These are phyloP conservation scores for Podospora fimiseda DNA, from an alignment of 495 filamentous ascomycete genomes.

Conservation along the genomic window DNA sequence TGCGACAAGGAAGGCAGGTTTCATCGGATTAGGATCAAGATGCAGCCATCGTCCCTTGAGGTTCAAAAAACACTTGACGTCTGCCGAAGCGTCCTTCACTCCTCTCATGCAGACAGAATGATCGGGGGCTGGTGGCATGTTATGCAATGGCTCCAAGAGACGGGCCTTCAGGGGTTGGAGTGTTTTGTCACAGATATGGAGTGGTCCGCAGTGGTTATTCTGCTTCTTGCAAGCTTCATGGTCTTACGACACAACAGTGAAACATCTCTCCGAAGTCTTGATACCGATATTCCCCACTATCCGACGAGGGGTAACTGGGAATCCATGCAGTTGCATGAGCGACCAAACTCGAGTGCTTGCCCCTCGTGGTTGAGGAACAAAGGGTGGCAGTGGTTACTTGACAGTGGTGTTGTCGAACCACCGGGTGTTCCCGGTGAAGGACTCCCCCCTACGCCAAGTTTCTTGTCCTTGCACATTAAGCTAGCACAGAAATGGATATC, in stretches of 20 bases:
- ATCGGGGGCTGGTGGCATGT: conserved; percentile 70
- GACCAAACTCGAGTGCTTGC: conserved; percentile 46
- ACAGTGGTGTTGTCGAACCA: conserved; percentile 38
- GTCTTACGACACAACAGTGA: conserved; percentile 26
- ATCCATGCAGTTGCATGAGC: conserved; percentile 30
- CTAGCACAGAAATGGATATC: conserved; percentile 52
- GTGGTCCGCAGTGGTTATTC: conserved; percentile 71
- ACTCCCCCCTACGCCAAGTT: conserved; percentile 21
- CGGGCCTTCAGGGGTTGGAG: conserved; percentile 31
- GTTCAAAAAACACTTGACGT: conserved; percentile 54
- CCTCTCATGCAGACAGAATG: conserved; percentile 56
- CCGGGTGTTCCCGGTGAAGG: conserved; percentile 8
- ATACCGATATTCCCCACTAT: not conserved
- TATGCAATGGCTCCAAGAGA: conserved; percentile 57
- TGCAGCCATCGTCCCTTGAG: conserved; percentile 57
- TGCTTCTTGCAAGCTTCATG: conserved; percentile 54
- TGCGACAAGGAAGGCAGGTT: conserved; percentile 52
- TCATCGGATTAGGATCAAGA: conserved; percentile 59
- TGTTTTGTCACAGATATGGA: conserved; percentile 49
- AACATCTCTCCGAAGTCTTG: conserved; percentile 8
- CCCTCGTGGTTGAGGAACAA: conserved; percentile 60
- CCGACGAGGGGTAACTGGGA: conserved; percentile 30
- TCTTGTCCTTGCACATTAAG: conserved; percentile 39
- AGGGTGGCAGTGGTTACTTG: conserved; percentile 70
- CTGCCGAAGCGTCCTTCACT: conserved; percentile 56